Conservation (phyloP, 164 flowering plant species). For the Vitis vinifera region DNA sequence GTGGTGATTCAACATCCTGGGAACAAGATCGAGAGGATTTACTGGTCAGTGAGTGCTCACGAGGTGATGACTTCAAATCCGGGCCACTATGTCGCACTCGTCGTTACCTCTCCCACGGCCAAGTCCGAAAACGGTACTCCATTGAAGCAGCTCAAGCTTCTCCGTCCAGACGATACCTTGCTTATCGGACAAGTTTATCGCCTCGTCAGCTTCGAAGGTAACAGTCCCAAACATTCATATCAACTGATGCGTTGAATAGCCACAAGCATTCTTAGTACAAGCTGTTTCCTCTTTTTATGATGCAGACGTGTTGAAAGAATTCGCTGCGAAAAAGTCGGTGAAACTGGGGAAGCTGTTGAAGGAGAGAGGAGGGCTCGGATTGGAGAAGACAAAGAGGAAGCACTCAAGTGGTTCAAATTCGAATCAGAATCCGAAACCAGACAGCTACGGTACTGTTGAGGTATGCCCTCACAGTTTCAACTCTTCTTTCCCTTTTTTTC, state of each 20-base stretch:
- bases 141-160: slow-evolving; percentile 65
- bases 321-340: slow-evolving; percentile 61
- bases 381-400: slow-evolving; percentile 19
- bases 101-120: slow-evolving; percentile 30
- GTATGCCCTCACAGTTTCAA: slow-evolving; percentile 3
- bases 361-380: slow-evolving; percentile 29
- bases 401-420: slow-evolving; percentile 5
- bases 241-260: too few species aligned
- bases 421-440: slow-evolving; percentile 14
- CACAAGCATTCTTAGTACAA: too few species aligned
- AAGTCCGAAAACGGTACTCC: slow-evolving; percentile 37
- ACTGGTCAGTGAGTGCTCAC: slow-evolving; percentile 57
- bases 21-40: slow-evolving; percentile 47
- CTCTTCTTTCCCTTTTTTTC: too few species aligned
- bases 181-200: slow-evolving; percentile 75
- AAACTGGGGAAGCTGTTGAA: slow-evolving; percentile 56
- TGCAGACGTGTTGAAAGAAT: slow-evolving; percentile 79
- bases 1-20: slow-evolving; percentile 65
- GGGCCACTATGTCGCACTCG: slow-evolving; percentile 70
- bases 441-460: slow-evolving; percentile 15
- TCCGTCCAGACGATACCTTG: slow-evolving; percentile 67
- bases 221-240: too few species aligned
- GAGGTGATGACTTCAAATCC: slow-evolving; percentile 70
- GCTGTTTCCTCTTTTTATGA: neutral
- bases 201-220: slow-evolving; percentile 78